Evolutionary conservation across 116 monocot genomes (phyloP), one percentile per base, ranked within the genome.

Genomic region (Papilionanthe hybrid): DNA sequence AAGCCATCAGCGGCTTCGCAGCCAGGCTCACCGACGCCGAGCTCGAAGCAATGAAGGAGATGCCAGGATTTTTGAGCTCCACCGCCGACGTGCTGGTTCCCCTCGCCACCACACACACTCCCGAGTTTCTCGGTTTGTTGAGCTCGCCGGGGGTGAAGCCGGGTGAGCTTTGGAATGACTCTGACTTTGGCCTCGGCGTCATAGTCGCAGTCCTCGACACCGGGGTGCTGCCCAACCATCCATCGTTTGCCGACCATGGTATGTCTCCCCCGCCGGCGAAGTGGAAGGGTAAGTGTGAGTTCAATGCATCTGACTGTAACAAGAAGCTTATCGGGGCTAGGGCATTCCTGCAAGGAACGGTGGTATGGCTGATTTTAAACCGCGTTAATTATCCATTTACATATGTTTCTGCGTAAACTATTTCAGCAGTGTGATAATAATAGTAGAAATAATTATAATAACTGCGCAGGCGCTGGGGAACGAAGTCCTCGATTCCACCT

Each of bases 131-230:
- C 8, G 87, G 84, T 5, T 50, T 88, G 13, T 55, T 1, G 43
- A n/a, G 5, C 13, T 20, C 45, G 48, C 55, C 18, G 19, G 0
- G 67, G 78, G 10, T 19, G 10, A 17, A 53, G 53, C 13, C 55
- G 71, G 84, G 75, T 50, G 3, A 48, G 29, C 23, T 69, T 15
- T 73, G 73, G 73, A 73, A 45, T 30, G 43, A 73, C 7, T 73
- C 85, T 30, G 47, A 79, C 45, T 78, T 78, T 28, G 88, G 90
- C 20, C 19, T 75, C 7, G 88, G 84, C 1, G 74, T 83, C 28
- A 88, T 90, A 60, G 82, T 90, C 23, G 90, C 86, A 0, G 12
- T 90, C 15, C 25, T 90, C 0, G 90, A 90, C 66, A 86, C 83
- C 20, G 90, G 90, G 0, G 13, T 90, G 11, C 4, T 22, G 1